Base-by-base conservation (phyloP, 257 asterid genomes). In the Pogostemon cablin region DNA sequence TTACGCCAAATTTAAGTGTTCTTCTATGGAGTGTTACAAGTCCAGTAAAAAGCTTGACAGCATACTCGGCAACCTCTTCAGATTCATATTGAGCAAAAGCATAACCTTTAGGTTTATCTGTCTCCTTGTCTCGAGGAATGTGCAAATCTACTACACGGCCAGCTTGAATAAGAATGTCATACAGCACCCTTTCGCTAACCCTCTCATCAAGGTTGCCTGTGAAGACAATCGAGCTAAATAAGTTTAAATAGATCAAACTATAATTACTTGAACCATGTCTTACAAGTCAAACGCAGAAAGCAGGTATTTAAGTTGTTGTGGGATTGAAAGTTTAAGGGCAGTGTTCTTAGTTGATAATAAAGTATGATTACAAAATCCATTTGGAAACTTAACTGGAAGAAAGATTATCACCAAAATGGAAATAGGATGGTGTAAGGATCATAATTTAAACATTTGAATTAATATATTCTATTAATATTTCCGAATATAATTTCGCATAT, bases 131-230 rank as follows among this genome's bases (percentile, higher is more conserved):
- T 20, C 87, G 90, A 54, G 99, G 99, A 58, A 95, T 84, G 73
- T 85, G 47, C 69, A 95, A 72, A 65, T 95, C 96, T 48, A 91
- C 86, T 3, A 95, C 83, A 9, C 87, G 92, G 3, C 98, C 98
- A 11, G 99, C 98, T 84, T 95, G 96, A 79, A 95, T 91, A 41
- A 95, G 90, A 75, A 95, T 95, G 78, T 95, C 98, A 67, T 95
- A 95, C 78, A 95, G 75, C 68, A 95, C 96, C 83, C 96, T 87
- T 5, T 95, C 97, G 35, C 75, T 80, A 54, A 95, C 97, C 71
- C 82, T 89, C 73, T 91, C 98, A 37, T 95, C 99, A 73, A 95
- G 80, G 82, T 84, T 91, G 4, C 99, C 98, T 95, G 84, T 5
- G 49, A 68, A 74, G 67, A 67, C 34, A 57, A 39, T 48, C 9